phyloP scores from a whole-genome alignment of 2,329 filamentous ascomycete genomes.

The Aspergillus quadrilineatus region DNA sequence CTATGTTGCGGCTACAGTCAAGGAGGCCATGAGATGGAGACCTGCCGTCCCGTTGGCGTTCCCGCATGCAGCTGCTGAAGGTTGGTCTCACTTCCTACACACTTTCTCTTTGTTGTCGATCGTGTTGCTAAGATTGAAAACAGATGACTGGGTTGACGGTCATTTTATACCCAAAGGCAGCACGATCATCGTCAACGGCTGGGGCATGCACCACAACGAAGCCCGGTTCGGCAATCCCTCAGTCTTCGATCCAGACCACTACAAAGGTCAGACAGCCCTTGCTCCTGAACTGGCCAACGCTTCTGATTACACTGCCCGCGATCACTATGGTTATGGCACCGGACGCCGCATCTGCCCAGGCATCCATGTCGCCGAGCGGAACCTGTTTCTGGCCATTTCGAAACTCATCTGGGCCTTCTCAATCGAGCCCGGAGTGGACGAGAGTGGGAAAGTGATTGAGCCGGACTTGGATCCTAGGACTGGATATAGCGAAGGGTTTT shows the following conservation, averaged over 20 bases:
- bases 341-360: not conserved
- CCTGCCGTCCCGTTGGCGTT: not conserved
- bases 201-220: not conserved
- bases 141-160: not conserved
- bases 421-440: too few relatives aligned
- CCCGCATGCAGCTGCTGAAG: not conserved
- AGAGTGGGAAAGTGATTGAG: too few relatives aligned
- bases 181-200: not conserved
- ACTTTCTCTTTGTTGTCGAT: not conserved
- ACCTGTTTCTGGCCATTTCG: not conserved
- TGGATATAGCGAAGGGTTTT: too few relatives aligned
- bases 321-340: not conserved
- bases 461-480: too few relatives aligned
- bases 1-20: not conserved
- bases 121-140: too few relatives aligned
- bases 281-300: not conserved
- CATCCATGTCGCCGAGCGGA: not conserved
- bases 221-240: not conserved
- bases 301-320: not conserved
- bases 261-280: too few relatives aligned
- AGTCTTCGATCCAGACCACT: not conserved
- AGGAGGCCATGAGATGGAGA: not conserved
- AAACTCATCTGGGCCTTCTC: not conserved
- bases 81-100: not conserved
- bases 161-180: not conserved